These are phyloP conservation scores for Eucalyptus regnans DNA, from an alignment of 345 rosid genomes.

Conservation along the genomic window DNA sequence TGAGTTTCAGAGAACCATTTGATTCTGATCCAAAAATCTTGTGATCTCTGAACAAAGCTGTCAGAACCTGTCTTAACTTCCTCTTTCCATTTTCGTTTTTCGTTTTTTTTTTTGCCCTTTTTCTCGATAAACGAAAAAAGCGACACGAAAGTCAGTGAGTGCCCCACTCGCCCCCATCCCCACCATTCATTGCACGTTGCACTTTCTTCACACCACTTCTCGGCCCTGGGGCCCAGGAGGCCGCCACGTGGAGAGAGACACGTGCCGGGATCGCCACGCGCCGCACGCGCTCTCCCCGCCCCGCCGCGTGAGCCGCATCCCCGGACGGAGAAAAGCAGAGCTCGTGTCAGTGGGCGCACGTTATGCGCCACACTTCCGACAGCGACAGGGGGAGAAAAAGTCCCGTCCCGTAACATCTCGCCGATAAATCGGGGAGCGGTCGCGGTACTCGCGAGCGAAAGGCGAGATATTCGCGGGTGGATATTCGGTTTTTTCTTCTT, in stretches of 20 bases:
- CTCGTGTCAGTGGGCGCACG: not conserved
- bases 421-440: not conserved
- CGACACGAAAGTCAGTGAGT: not conserved
- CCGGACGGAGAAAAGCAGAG: not conserved
- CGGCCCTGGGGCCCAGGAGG: not conserved
- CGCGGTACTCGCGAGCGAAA: not conserved
- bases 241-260: not conserved
- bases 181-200: not conserved
- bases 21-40: not conserved
- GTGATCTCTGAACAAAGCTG: not conserved
- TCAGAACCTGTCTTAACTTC: not conserved
- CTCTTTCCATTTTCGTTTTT: not conserved
- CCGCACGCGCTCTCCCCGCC: not conserved
- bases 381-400: not conserved
- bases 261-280: not conserved
- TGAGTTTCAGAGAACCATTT: not conserved
- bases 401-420: not conserved
- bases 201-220: not conserved
- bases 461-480: not conserved
- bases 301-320: not conserved
- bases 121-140: not conserved
- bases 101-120: fast-evolving
- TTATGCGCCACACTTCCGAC: not conserved
- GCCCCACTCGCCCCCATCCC: not conserved
- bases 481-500: too few relatives aligned